Conservation (phyloP, 2,329 filamentous ascomycete species). For the Cladosporium sphaerospermum region DNA sequence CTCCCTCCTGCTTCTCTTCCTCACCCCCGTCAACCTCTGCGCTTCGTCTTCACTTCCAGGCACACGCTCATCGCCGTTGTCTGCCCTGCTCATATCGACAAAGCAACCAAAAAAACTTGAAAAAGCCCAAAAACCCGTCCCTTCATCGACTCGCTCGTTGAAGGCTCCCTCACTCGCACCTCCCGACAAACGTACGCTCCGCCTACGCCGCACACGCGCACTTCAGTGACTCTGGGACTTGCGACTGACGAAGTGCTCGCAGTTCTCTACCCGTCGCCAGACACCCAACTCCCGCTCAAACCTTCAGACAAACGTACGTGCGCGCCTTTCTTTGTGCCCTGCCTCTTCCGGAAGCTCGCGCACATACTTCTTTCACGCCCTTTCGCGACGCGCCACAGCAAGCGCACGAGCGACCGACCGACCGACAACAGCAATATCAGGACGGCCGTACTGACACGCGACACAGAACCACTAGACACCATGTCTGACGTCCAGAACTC, state of each 20-base stretch:
- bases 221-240: neutral
- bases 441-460: constrained; percentile 1
- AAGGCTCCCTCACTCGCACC: constrained; percentile 16
- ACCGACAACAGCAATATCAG: neutral
- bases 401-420: neutral
- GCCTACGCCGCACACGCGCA: neutral
- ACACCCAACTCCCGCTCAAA: constrained; percentile 4
- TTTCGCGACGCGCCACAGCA: constrained; percentile 4
- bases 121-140: constrained; percentile 31
- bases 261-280: constrained; percentile 1
- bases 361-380: constrained; percentile 2
- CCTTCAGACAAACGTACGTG: constrained; percentile 13
- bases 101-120: constrained; percentile 33
- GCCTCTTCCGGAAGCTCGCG: constrained; percentile 8
- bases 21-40: constrained; percentile 3
- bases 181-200: neutral
- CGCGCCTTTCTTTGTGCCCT: constrained; percentile 6
- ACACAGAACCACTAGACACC: constrained; percentile 15
- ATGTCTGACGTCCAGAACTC: constrained; percentile 42
- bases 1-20: neutral
- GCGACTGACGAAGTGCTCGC: neutral
- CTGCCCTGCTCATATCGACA: constrained; percentile 9
- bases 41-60: neutral
- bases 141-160: constrained; percentile 18
- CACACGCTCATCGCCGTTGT: constrained; percentile 8